Conservation (phyloP, 129 eudicot species). For the Glebionis coronaria region DNA sequence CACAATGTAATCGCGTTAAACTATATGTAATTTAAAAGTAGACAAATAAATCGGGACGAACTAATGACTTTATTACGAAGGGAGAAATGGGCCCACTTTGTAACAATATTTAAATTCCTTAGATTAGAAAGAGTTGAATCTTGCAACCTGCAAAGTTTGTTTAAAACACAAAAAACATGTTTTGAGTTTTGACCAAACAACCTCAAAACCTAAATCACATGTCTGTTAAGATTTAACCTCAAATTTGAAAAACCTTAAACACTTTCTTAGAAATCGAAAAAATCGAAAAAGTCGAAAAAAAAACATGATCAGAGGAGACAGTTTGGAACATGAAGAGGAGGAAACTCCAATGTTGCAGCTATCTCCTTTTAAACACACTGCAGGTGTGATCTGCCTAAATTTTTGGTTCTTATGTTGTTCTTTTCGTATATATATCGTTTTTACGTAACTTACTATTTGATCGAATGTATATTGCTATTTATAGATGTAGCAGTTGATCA, state of each 20-base stretch:
- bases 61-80: no score
- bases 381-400: constrained; percentile 16
- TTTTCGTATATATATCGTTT: background rate
- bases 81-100: no score
- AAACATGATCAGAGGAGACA: constrained; percentile 22
- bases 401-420: background rate
- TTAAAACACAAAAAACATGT: background rate
- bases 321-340: constrained; percentile 15
- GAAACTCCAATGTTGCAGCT: constrained; percentile 34
- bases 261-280: no score
- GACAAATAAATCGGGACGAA: no score
- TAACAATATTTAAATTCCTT: background rate
- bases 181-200: constrained; percentile 17
- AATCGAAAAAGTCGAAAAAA: background rate
- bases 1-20: no score
- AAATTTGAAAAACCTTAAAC: constrained; percentile 8
- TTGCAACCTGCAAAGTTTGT: constrained; percentile 4
- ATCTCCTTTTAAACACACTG: constrained; percentile 7
- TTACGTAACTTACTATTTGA: background rate
- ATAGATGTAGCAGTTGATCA: constrained; percentile 28
- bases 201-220: constrained; percentile 7
- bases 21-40: no score
- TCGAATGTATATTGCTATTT: constrained; percentile 2
- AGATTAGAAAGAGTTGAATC: background rate
- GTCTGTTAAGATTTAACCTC: background rate